phyloP scores from a whole-genome alignment of 2,329 filamentous ascomycete genomes.

The Arthrinium phaeospermum region DNA sequence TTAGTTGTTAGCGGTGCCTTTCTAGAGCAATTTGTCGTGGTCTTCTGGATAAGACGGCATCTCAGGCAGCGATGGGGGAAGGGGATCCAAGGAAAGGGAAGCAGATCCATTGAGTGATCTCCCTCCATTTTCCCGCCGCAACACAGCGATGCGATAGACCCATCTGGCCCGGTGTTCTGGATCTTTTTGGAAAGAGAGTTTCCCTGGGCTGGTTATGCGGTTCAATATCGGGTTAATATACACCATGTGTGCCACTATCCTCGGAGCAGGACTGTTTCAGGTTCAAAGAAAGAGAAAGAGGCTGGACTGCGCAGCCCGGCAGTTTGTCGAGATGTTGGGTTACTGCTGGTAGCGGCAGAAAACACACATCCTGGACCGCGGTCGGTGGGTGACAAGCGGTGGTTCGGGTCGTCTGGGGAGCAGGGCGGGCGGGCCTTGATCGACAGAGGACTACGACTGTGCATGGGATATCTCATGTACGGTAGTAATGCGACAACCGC shows the following conservation, averaged over 20 bases:
- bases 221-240: not conserved
- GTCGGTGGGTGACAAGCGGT: not conserved
- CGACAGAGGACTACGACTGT: not conserved
- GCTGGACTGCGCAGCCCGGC: not conserved
- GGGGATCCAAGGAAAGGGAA: not conserved
- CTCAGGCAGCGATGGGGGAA: not conserved
- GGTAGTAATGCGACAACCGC: not conserved
- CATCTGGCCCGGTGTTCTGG: not conserved
- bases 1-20: not conserved
- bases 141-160: not conserved
- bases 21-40: not conserved
- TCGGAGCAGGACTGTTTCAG: conserved; percentile 1
- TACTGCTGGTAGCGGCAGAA: not conserved
- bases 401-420: not conserved
- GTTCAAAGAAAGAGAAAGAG: not conserved
- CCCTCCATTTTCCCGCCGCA: not conserved
- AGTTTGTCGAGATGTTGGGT: not conserved
- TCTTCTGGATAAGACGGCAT: not conserved
- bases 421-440: not conserved
- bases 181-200: not conserved
- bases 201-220: not conserved
- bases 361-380: not conserved
- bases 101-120: not conserved
- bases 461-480: not conserved
- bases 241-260: not conserved